Conservation (phyloP, 1,284 basidiomycete genomes). For the Porogramme epimiltina region DNA sequence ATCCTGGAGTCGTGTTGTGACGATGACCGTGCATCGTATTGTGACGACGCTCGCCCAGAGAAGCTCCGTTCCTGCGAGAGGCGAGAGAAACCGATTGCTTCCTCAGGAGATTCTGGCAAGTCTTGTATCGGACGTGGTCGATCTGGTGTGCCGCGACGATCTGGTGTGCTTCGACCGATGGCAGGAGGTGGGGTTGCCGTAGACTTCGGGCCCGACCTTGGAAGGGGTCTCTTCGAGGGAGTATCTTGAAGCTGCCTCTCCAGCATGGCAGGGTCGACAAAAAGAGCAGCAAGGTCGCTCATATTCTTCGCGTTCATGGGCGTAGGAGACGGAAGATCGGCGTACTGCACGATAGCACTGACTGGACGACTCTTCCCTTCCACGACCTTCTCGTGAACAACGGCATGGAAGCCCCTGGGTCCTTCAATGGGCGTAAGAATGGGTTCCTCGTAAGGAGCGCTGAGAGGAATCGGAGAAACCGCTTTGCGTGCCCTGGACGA, state of each 20-base stretch:
- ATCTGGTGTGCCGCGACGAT: constrained; percentile 6
- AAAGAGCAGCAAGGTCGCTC: constrained; percentile 30
- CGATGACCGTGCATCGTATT: not conserved
- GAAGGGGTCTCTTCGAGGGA: constrained; percentile 21
- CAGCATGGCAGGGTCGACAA: constrained; percentile 30
- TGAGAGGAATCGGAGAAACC: constrained; percentile 6
- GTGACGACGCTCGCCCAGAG: constrained; percentile 4
- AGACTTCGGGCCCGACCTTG: not conserved
- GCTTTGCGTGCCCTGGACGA: constrained; percentile 10
- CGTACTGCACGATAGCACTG: constrained; percentile 14
- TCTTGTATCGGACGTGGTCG: constrained; percentile 19
- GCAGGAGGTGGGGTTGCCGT: constrained; percentile 9
- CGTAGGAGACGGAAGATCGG: constrained; percentile 15
- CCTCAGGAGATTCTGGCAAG: constrained; percentile 22
- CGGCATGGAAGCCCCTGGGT: constrained; percentile 29
- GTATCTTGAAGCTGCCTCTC: constrained; percentile 30
- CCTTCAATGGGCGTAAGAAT: constrained; percentile 24
- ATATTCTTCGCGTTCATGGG: constrained; percentile 24
- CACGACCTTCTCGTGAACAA: constrained; percentile 33
- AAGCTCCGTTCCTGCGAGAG: constrained; percentile 11
- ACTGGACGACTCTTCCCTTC: constrained; percentile 21
- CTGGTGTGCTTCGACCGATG: constrained; percentile 1
- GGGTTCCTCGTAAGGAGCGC: constrained; percentile 19
- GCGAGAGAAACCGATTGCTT: constrained; percentile 9
- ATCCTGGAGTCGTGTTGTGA: not conserved